Base-by-base conservation (phyloP, 768 basidiomycete genomes). In the Auricularia auricula-judae region DNA sequence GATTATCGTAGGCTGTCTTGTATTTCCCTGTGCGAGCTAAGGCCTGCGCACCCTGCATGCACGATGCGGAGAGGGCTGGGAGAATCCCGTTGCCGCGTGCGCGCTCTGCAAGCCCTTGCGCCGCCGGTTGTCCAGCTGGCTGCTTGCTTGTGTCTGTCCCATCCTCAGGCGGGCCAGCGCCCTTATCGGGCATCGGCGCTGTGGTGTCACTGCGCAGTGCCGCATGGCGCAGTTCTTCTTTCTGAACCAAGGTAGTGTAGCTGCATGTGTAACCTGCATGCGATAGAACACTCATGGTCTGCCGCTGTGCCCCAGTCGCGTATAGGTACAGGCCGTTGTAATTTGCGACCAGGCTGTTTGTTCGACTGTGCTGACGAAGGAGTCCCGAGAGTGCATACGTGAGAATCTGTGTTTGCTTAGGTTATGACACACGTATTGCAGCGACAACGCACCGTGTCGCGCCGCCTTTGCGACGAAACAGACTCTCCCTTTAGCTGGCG, bases 1-100 rank as follows among this genome's bases (percentile, higher is more conserved):
- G 75, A 58, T 79, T 79, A 66, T 79, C 76, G 63, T 78, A 78
- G 14, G 73, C 68, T 23, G 53, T 44, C 0, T 42, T 65, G 62
- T 65, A 72, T 0, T 70, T 62, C 1, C 68, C 68, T 0, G 66
- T 68, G 16, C 69, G 44, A 0, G 74, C 76, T 36, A 75, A 34
- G 10, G 16, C 11, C 1, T 68, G 68, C 5, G 72, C 66, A 29
- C 36, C 42, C 3, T 43, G 23, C 0, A 70, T 61, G 63, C 70
- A 71, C 0, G 74, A 70, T 0, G 66, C 59, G 4, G 73, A 75
- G 1, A 75, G 69, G 61, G 70, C 66, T 35, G 60, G 61, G 1
- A 74, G 54, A 36, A 67, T 69, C 11, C 75, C 71, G 39, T 65
- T 43, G 59, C 21, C 66, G 23, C 23, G 23, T 23, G 23, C 23